Evolutionary conservation across 2,329 filamentous ascomycete species (phyloP), one percentile per base, ranked within the genome.

Genomic region (Fusarium begoniae): DNA sequence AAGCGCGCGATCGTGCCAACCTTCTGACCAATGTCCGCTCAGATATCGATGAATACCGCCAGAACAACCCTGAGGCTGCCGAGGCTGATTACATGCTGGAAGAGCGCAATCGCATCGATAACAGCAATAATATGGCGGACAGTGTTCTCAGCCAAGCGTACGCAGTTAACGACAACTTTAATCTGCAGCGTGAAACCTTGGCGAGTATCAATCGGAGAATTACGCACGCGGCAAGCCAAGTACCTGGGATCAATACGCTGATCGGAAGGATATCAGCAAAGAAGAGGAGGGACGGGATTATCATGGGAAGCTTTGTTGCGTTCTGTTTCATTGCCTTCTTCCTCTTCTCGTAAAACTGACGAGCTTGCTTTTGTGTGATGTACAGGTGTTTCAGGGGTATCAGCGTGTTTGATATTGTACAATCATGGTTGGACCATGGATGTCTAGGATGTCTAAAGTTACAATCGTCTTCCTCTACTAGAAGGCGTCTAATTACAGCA

Each of bases 21-120:
- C 90, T 99, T 38, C 90, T 99, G 63, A 93, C 92, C 60, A 96
- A 94, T 79, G 95, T 99, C 55, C 93, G 94, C 72, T 93, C 93
- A 78, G 96, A 99, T 82, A 98, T 98, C 82, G 90, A 94, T 82
- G 91, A 94, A 62, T 98, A 98, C 85, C 93, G 93, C 62, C 90
- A 92, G 56, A 90, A 90, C 64, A 96, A 97, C 81, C 94, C 94
- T 14, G 93, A 90, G 76, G 91, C 91, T 6, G 93, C 92, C 62
- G 96, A 98, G 84, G 94, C 94, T 53, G 96, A 99, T 70, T 99
- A 98, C 86, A 98, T 99, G 95, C 89, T 99, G 35, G 93, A 94
- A 78, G 96, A 99, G 87, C 90, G 96, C 58, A 86, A 87, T 71
- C 90, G 93, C 73, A 90, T 99, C 80, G 96, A 99, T 80, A 92